A percentile compares a stretch with the other conserved stretches of the same genome.
phyloP scores from a whole-genome alignment of 306 rosid genomes.

The Oxytropis ochrocephala region DNA sequence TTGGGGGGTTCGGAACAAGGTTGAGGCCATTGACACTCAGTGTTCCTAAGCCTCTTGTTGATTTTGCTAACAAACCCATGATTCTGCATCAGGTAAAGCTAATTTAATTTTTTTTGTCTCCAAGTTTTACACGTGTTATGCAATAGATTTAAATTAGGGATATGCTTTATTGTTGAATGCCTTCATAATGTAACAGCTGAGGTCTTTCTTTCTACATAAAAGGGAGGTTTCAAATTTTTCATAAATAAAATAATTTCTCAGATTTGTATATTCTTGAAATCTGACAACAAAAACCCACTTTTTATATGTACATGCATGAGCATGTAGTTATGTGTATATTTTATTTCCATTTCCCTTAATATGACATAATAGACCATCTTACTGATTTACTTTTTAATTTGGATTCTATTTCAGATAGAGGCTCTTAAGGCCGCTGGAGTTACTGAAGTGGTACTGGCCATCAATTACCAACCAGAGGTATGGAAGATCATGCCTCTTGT shows the following conservation, averaged over 20 bases:
- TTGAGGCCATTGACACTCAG: constrained; percentile 99
- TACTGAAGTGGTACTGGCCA: constrained; percentile 89
- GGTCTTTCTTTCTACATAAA: neutral
- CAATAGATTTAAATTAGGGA: neutral
- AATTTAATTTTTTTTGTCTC: neutral
- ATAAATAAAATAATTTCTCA: neutral
- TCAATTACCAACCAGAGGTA: constrained; percentile 99
- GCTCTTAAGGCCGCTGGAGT: constrained; percentile 96
- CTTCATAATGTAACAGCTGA: constrained; percentile 10
- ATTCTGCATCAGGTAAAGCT: constrained; percentile 91
- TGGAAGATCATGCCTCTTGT: neutral
- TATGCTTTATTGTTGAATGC: neutral
- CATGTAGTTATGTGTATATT: neutral
- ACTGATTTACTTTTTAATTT: constrained; percentile 16
- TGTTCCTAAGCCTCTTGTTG: constrained; percentile 98
- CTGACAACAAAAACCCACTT: neutral
- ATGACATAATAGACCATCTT: neutral
- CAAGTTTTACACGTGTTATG: neutral
- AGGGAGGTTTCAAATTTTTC: neutral
- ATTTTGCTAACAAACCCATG: constrained; percentile 99
- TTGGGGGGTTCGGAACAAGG: constrained; percentile 99
- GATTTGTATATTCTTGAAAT: neutral
- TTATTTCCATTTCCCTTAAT: neutral
- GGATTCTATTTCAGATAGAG: constrained; percentile 63
- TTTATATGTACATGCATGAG: neutral